These are phyloP conservation scores for Biscogniauxia marginata DNA, from an alignment of 2,329 filamentous ascomycete genomes.

Conservation along the genomic window DNA sequence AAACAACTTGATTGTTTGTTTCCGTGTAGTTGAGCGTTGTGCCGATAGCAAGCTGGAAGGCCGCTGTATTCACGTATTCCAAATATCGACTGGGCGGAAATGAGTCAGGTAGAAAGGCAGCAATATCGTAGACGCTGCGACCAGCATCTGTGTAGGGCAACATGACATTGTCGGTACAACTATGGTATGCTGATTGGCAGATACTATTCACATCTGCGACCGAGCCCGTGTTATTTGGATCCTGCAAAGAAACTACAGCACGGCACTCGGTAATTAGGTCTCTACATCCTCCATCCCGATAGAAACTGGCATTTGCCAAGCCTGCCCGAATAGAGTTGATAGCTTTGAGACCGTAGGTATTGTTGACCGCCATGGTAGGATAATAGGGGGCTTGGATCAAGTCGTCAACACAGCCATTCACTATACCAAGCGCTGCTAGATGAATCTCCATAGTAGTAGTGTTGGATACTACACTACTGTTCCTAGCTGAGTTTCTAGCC, in stretches of 20 bases:
- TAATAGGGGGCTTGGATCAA: constrained; percentile 59
- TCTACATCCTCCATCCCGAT: constrained; percentile 39
- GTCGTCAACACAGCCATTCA: constrained; percentile 70
- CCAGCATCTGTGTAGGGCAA: constrained; percentile 40
- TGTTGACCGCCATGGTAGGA: constrained; percentile 58
- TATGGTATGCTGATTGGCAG: constrained; percentile 52
- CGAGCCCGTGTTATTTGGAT: constrained; percentile 55
- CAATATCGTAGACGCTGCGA: constrained; percentile 27
- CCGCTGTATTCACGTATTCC: constrained; percentile 53
- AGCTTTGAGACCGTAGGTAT: constrained; percentile 62
- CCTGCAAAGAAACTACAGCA: constrained; percentile 44
- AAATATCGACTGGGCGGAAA: constrained; percentile 51
- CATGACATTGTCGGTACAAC: constrained; percentile 53
- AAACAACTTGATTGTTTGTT: constrained; percentile 38
- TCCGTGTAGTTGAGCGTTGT: constrained; percentile 56
- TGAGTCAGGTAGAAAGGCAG: constrained; percentile 42
- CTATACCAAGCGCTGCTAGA: constrained; percentile 63
- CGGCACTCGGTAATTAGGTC: constrained; percentile 25
- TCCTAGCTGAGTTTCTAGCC: constrained; percentile 49
- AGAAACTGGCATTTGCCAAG: constrained; percentile 45
- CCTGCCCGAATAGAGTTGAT: constrained; percentile 44
- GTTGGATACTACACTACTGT: constrained; percentile 46
- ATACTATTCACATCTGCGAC: constrained; percentile 57
- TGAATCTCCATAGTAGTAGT: constrained; percentile 45
- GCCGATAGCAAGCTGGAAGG: constrained; percentile 55